A percentile compares a stretch with the other conserved stretches of the same genome.
phyloP scores from a whole-genome alignment of 1,139 yeast genomes.

The Williopsis jadinii region DNA sequence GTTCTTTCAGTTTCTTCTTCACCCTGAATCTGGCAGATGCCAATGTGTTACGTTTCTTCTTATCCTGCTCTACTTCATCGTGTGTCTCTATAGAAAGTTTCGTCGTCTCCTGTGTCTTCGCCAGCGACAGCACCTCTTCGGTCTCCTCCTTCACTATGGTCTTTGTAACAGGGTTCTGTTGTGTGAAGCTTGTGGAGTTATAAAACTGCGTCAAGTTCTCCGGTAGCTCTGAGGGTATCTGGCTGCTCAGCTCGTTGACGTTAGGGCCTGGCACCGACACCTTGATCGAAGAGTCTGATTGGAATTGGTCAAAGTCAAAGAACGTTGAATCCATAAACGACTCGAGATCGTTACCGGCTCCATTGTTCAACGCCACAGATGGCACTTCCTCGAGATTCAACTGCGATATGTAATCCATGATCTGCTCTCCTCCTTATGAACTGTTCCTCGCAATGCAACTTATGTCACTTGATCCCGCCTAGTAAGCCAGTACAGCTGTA shows the following conservation, averaged over 20 bases:
- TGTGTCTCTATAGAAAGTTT: not conserved
- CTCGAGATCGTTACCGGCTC: constrained; percentile 31
- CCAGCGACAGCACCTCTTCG: not conserved
- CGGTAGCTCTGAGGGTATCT: not conserved
- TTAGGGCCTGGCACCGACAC: constrained; percentile 1
- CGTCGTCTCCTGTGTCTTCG: not conserved
- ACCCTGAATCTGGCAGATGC: constrained; percentile 58
- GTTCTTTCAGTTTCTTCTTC: constrained; percentile 53
- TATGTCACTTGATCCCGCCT: too few relatives aligned
- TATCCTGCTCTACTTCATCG: constrained; percentile 27
- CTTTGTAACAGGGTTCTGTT: not conserved
- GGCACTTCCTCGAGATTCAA: constrained; percentile 32
- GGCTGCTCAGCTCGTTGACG: not conserved
- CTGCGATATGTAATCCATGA: constrained; percentile 28
- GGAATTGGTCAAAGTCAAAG: constrained; percentile 37
- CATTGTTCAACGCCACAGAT: constrained; percentile 14
- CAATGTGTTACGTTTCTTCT: constrained; percentile 53
- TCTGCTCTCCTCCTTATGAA: not conserved
- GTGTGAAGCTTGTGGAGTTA: constrained; percentile 1
- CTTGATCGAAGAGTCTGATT: constrained; percentile 9
- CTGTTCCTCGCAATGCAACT: too few relatives aligned
- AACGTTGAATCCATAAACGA: constrained; percentile 40
- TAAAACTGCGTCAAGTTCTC: constrained; percentile 1
- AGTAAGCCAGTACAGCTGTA: too few relatives aligned
- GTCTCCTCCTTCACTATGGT: not conserved